Percentiles rank a stretch among this genome's conserved stretches.
phyloP scores from a whole-genome alignment of 495 filamentous ascomycete species.

The Parathielavia hyrcaniae region DNA sequence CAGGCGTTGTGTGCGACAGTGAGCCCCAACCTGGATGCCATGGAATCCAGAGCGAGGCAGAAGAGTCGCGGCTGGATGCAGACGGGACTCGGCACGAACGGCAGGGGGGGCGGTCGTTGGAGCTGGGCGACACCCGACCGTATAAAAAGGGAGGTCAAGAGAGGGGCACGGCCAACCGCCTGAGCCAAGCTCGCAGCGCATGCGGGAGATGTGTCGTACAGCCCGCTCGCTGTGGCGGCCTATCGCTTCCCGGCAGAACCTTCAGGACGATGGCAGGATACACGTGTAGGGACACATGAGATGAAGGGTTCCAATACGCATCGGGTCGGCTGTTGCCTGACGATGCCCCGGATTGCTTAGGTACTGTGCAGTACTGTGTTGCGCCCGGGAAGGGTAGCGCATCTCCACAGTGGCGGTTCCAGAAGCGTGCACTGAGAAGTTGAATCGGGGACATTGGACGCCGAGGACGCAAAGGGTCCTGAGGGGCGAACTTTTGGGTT shows the following conservation, averaged over 20 bases:
- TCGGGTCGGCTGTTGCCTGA: not conserved
- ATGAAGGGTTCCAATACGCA: not conserved
- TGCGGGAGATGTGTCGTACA: not conserved
- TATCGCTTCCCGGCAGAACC: not conserved
- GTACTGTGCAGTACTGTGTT: not conserved
- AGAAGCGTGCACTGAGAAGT: not conserved
- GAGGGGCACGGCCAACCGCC: no score
- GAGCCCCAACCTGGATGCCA: no score
- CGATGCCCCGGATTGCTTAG: not conserved
- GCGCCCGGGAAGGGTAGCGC: no score
- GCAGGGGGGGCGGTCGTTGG: no score
- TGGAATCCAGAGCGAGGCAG: no score
- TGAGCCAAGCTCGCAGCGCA: no score
- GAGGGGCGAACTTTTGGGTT: not conserved
- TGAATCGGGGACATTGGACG: not conserved
- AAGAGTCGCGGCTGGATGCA: no score
- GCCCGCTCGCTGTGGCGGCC: not conserved
- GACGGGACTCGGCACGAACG: no score
- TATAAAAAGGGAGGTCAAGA: no score
- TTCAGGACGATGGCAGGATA: no score
- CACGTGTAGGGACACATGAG: not conserved
- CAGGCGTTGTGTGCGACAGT: no score
- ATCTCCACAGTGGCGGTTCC: conserved; percentile 2
- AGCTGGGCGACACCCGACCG: no score
- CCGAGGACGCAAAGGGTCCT: not conserved